Evolutionary conservation across 345 rosid genomes (phyloP), one percentile per base, ranked within the genome.

Genomic region (Murraya koenigii): DNA sequence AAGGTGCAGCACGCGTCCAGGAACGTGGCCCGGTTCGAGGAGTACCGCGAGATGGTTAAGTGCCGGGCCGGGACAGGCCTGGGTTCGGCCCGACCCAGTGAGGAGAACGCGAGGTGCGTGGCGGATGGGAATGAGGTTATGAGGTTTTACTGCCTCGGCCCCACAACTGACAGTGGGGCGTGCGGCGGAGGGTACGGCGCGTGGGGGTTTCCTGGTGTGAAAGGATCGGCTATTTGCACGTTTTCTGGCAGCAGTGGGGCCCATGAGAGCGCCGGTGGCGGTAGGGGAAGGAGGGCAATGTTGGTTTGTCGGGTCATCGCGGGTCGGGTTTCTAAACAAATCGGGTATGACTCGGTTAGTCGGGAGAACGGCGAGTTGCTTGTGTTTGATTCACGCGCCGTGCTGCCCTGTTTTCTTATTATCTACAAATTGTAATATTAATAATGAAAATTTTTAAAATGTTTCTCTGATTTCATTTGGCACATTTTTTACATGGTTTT

Each of bases 111-210:
- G 15, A 83, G 99, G 84, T 93, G 97, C 77, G 83, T 86, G 2
- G 98, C 99, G 5, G 99, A 96, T 49, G 99, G 99, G 32, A 96
- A 96, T 80, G 99, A 96, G 87, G 90, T 93, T 61, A 96, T 96
- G 99, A 88, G 98, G 83, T 96, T 96, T 78, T 88, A 89, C 28
- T 91, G 93, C 77, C 74, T 90, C 69, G 99, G 99, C 3, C 90
- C 97, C n/a, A 85, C 90, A 1, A 58, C 87, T 0, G 87, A 85
- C 0, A 61, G 26, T 5, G 89, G 86, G 0, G 82, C 84, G 26
- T 83, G 80, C 76, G 72, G 84, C 74, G 81, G 84, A 2, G 60
- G 82, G 7, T 78, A 77, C 3, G 89, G 88, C 64, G 87, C 88
- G 74, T 93, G 95, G 97, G 79, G 74, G 0, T 84, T 93, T 63